These are phyloP conservation scores for Podosphaera xanthii DNA, from an alignment of 2,329 filamentous ascomycete genomes.

Conservation along the genomic window DNA sequence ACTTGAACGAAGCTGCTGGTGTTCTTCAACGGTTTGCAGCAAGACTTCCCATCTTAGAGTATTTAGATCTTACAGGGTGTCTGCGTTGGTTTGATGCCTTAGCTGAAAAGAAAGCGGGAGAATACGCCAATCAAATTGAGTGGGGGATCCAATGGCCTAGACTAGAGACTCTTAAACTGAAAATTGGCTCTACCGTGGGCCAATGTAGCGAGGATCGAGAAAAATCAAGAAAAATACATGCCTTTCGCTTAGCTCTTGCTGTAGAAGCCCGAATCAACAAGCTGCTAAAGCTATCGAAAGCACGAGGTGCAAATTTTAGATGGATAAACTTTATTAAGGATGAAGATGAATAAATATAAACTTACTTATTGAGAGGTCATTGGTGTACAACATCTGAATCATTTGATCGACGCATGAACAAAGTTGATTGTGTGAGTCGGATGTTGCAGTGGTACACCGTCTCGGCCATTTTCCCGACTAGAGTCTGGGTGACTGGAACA, in stretches of 20 bases:
- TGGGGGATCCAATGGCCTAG: constrained; percentile 12
- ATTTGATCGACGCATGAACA: too few species aligned
- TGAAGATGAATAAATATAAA: too few species aligned
- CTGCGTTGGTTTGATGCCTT: constrained; percentile 23
- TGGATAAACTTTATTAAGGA: not conserved
- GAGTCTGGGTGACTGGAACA: too few species aligned
- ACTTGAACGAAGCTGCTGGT: constrained; percentile 35
- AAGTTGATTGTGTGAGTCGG: too few species aligned
- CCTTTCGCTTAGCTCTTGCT: not conserved
- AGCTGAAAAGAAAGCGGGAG: constrained; percentile 1
- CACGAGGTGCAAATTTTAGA: not conserved
- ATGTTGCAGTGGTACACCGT: too few species aligned
- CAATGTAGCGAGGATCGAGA: constrained; percentile 3
- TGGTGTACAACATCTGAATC: too few species aligned
- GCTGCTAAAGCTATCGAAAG: not conserved
- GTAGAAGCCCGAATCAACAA: not conserved
- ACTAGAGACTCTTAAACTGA: constrained; percentile 6
- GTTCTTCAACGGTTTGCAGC: constrained; percentile 31
- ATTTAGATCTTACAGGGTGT: constrained; percentile 38
- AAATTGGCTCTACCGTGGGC: constrained; percentile 5
- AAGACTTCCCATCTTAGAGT: constrained; percentile 29
- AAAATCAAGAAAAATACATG: not conserved
- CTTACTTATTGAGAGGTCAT: too few species aligned
- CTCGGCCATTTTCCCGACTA: too few species aligned
- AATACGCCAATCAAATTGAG: constrained; percentile 7